Percentiles rank a stretch among this genome's conserved stretches.
These are phyloP conservation scores for Hygrocybe punicea DNA, from an alignment of 768 basidiomycete species.

Conservation along the genomic window DNA sequence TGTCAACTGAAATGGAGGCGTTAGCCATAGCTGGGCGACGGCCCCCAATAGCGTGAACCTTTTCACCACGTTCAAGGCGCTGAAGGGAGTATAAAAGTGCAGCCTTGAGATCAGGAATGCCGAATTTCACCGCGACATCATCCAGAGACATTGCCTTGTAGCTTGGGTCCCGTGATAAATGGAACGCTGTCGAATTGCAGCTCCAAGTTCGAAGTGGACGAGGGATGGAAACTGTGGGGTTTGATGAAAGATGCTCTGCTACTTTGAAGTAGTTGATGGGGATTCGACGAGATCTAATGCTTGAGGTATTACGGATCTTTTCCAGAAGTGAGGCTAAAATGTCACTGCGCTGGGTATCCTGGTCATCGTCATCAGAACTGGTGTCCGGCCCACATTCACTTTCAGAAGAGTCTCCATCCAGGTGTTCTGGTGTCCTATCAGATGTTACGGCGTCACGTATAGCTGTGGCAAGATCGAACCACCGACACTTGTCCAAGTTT, in stretches of 20 bases:
- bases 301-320: neutral
- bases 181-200: conserved; percentile 17
- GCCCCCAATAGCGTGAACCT: conserved; percentile 5
- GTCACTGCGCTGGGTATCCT: neutral
- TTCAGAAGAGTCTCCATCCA: neutral
- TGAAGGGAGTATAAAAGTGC: conserved; percentile 23
- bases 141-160: conserved; percentile 18
- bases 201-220: conserved; percentile 14
- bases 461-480: no score
- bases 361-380: no score
- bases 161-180: conserved; percentile 22
- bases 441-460: neutral
- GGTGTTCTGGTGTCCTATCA: neutral
- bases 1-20: conserved; percentile 15
- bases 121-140: conserved; percentile 18
- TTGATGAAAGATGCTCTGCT: neutral
- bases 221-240: neutral
- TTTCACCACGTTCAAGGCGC: neutral
- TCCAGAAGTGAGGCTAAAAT: no score
- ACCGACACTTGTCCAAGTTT: conserved; percentile 17
- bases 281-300: neutral
- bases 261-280: no score
- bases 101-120: conserved; percentile 24
- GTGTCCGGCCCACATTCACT: neutral
- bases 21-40: neutral